Evolutionary conservation across 805 yeast genomes (phyloP).

Genomic region (Kodamaea laetipori): DNA sequence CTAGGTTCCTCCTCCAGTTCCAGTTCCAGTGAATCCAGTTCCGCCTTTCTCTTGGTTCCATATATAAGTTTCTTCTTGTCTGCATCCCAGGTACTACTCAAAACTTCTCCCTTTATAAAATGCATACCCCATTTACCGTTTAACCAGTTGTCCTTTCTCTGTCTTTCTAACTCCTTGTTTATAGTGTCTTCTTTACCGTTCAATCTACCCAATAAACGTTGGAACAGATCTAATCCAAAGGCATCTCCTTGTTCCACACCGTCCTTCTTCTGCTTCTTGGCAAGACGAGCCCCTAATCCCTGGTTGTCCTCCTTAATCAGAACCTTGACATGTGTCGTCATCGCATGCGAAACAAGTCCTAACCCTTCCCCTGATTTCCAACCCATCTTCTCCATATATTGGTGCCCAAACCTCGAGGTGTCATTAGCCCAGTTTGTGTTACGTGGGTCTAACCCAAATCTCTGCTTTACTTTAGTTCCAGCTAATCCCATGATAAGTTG

Average conservation of each 20-base stretch:
- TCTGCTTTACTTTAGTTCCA: slow-evolving; percentile 75
- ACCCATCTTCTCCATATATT: slow-evolving; percentile 77
- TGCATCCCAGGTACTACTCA: slow-evolving; percentile 81
- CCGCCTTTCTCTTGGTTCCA: slow-evolving; percentile 18
- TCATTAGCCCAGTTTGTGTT: slow-evolving; percentile 94
- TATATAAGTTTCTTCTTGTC: slow-evolving; percentile 36
- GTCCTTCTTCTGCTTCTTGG: slow-evolving; percentile 58
- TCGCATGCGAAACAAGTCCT: slow-evolving; percentile 67
- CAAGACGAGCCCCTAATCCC: slow-evolving; percentile 87
- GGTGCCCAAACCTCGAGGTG: slow-evolving; percentile 81
- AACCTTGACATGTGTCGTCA: slow-evolving; percentile 82
- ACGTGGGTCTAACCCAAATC: slow-evolving; percentile 91
- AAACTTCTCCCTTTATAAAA: slow-evolving; percentile 81
- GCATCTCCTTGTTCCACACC: slow-evolving; percentile 80
- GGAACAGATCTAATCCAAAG: slow-evolving; percentile 91
- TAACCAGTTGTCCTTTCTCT: slow-evolving; percentile 67
- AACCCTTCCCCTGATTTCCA: slow-evolving; percentile 93
- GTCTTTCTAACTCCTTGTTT: slow-evolving; percentile 63
- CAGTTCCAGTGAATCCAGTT: slow-evolving; percentile 14
- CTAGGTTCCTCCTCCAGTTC: slow-evolving; percentile 20
- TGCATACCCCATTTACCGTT: slow-evolving; percentile 87
- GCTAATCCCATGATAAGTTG: slow-evolving; percentile 72
- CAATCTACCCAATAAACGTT: slow-evolving; percentile 81
- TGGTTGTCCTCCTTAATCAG: slow-evolving; percentile 75
- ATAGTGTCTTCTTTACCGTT: slow-evolving; percentile 81